A percentile compares a stretch with the other conserved stretches of the same genome.
These are phyloP conservation scores for Peronospora tabacina DNA, from an alignment of 352 stramenopile species.

Conservation along the genomic window DNA sequence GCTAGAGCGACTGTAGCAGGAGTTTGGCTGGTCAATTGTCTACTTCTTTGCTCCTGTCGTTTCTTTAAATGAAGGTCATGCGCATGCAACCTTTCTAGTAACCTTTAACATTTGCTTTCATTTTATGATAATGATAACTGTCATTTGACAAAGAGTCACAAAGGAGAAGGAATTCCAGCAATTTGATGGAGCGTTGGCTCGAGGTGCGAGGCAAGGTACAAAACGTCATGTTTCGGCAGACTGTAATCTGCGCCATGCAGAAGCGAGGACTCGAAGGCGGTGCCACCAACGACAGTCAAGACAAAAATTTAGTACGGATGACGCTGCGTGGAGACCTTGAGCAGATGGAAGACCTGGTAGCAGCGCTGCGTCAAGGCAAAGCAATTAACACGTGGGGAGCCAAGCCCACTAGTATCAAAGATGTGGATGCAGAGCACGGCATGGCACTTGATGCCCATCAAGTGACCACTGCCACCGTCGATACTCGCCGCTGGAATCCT, in stretches of 20 bases:
- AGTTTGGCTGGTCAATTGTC: constrained; percentile 1
- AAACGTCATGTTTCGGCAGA: constrained; percentile 80
- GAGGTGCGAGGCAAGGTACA: constrained; percentile 67
- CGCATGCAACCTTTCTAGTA: constrained; percentile 13
- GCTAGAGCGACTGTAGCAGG: constrained; percentile 20
- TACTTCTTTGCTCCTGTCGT: constrained; percentile 21
- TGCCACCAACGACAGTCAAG: constrained; percentile 55
- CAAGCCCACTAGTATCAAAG: constrained; percentile 31
- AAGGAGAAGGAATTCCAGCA: neutral
- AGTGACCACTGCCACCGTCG: constrained; percentile 64
- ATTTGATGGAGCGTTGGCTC: constrained; percentile 39
- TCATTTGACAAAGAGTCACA: neutral
- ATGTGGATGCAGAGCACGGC: constrained; percentile 34
- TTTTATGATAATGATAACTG: constrained; percentile 1
- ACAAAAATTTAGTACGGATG: constrained; percentile 52
- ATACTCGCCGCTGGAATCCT: constrained; percentile 59
- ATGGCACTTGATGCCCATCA: constrained; percentile 41
- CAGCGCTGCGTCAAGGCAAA: constrained; percentile 35
- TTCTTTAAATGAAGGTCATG: constrained; percentile 9
- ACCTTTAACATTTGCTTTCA: constrained; percentile 30
- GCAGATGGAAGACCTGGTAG: constrained; percentile 41
- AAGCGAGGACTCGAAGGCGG: constrained; percentile 52
- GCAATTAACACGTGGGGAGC: constrained; percentile 69
- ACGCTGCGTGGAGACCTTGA: constrained; percentile 42
- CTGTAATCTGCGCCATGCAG: constrained; percentile 66